Evolutionary conservation across 192 early-diverging fungal genomes (phyloP).

Genomic region (Linnemannia schmuckeri): DNA sequence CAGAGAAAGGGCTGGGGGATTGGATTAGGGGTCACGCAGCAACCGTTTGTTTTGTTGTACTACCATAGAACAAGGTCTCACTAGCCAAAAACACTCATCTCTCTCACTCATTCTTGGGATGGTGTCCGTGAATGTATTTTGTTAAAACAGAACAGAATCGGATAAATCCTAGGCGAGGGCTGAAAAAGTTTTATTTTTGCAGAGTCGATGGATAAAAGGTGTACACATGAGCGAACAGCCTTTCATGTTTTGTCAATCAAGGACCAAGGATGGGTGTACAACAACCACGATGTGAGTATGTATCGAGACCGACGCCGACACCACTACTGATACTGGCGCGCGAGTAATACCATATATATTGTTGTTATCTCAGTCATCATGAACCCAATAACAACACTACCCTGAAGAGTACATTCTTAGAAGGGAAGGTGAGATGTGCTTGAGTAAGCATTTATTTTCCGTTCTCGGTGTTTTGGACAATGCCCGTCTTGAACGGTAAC

Average conservation of each 20-base stretch:
- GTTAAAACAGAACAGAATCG: no score
- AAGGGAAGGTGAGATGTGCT: background rate
- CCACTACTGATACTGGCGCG: no score
- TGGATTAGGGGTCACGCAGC: background rate
- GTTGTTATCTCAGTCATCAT: no score
- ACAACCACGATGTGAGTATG: background rate
- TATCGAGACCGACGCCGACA: no score
- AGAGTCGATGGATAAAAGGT: background rate
- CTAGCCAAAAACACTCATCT: background rate
- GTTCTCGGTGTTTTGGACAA: background rate
- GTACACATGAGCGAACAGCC: background rate
- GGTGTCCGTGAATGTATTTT: background rate
- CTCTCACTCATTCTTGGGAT: background rate
- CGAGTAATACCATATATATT: no score
- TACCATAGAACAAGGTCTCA: background rate
- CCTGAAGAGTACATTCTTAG: background rate
- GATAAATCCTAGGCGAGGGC: no score
- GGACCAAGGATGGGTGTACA: no score
- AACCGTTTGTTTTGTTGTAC: background rate
- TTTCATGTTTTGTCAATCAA: background rate
- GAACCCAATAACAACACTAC: background rate
- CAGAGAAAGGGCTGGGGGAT: background rate
- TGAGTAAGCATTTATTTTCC: slow-evolving; percentile 1
- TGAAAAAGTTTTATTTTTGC: no score
- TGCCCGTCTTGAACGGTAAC: background rate